Base-by-base conservation (phyloP, 768 basidiomycete species). In the Termitomyces eurrhizus region DNA sequence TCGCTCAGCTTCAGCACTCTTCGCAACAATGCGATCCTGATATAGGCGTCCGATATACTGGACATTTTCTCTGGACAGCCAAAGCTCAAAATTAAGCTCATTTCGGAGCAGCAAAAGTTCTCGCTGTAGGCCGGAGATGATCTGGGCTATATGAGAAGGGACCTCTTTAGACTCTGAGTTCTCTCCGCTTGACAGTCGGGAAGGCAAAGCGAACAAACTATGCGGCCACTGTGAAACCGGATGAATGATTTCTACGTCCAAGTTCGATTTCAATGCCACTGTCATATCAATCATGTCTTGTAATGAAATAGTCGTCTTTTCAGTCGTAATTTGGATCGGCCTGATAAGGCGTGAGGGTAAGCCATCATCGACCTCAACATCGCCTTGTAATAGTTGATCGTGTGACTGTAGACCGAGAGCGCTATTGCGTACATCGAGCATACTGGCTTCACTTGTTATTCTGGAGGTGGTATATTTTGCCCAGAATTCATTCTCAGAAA, bases 41-140 rank as follows among this genome's bases (percentile, higher is more conserved):
- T 91, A 88, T 46, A 94, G 74, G 44, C 87, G 81, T n/a, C 88
- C 90, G 53, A 95, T 89, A 67, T 93, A 90, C 68, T 86, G 84
- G 55, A 89, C 81, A 60, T 92, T 92, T 72, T 93, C 87, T 63
- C 90, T 80, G 59, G 90, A 86, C 45, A 90, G 75, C 90, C 92
- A 95, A 29, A 88, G 77, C 74, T 94, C 90, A 62, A 93, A 92
- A 68, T 92, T 92, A 45, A 94, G 83, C 64, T 94, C 92, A 68
- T 86, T 92, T 52, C 88, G 80, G 33, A 94, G 76, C 33, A 93
- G 72, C 2, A 93, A 71, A 1, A 90, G 79, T 67, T 94, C 90
- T 48, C 88, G 79, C 70, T 95, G 93, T 60, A 95, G 75, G 7
- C 76, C 79, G 14, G 86, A 81, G 35, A 94, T 84, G 9, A 85